Evolutionary conservation across 345 rosid genomes (phyloP).

Genomic region (Punica granatum): DNA sequence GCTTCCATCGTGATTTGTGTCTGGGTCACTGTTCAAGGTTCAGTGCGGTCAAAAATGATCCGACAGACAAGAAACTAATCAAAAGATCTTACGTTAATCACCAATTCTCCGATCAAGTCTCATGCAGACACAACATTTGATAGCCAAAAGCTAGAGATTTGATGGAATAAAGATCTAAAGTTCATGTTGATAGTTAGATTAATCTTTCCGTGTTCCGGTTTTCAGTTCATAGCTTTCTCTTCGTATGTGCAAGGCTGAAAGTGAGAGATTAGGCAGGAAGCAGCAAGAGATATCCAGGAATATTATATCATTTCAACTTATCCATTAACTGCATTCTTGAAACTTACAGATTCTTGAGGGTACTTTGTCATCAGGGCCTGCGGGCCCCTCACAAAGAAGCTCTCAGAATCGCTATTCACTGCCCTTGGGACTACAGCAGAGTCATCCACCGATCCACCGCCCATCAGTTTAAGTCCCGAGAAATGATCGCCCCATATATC

Average conservation of each 20-base stretch:
- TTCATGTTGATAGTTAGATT: no score
- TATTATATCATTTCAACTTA: not conserved
- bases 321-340: conserved; percentile 40
- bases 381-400: conserved; percentile 83
- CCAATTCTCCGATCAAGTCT: no score
- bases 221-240: not conserved
- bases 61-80: no score
- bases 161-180: no score
- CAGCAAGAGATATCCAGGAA: not conserved
- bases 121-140: no score
- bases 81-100: no score
- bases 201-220: no score
- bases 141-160: no score
- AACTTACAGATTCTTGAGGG: conserved; percentile 47
- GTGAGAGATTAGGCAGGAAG: not conserved
- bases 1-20: no score
- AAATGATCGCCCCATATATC: conserved; percentile 93
- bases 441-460: conserved; percentile 28
- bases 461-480: conserved; percentile 37
- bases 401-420: conserved; percentile 30
- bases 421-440: conserved; percentile 26
- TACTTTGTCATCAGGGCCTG: conserved; percentile 51
- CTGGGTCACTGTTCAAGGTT: no score
- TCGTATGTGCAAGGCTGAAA: no score
- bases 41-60: no score